A percentile compares a stretch with the other conserved stretches of the same genome.
phyloP scores from a whole-genome alignment of 169 alveolate genomes.

The Hepatocystis sp. region DNA sequence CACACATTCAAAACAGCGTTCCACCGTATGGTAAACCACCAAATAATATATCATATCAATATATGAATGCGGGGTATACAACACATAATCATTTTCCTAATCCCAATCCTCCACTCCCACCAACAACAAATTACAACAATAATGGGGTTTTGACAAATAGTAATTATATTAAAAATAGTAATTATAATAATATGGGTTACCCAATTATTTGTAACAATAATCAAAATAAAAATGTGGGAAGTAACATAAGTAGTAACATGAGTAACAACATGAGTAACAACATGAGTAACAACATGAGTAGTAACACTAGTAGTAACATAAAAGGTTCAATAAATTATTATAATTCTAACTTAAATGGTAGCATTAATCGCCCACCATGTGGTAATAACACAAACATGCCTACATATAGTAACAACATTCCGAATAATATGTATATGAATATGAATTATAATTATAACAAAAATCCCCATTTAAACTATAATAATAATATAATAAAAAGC shows the following conservation, averaged over 20 bases:
- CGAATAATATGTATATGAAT: constrained; percentile 9
- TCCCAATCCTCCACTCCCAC: neutral
- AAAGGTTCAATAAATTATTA: neutral
- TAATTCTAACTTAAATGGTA: no score
- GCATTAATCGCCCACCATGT: no score
- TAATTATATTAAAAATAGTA: constrained; percentile 4
- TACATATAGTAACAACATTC: neutral
- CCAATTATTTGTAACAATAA: constrained; percentile 1
- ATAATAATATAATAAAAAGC: no score
- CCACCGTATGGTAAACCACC: constrained; percentile 15
- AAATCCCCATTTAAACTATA: constrained; percentile 2
- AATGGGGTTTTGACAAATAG: constrained; percentile 6
- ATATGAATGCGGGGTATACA: neutral
- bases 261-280: no score
- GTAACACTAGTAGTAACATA: neutral
- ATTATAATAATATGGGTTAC: constrained; percentile 1
- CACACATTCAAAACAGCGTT: constrained; percentile 4
- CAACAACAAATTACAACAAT: neutral
- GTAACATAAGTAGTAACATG: neutral
- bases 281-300: no score
- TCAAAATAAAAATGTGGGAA: neutral
- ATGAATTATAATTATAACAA: constrained; percentile 11
- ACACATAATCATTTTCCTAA: neutral
- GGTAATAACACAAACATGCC: no score
- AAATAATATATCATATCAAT: constrained; percentile 8